Conservation (phyloP, 768 basidiomycete genomes). For the Mycena amicta region DNA sequence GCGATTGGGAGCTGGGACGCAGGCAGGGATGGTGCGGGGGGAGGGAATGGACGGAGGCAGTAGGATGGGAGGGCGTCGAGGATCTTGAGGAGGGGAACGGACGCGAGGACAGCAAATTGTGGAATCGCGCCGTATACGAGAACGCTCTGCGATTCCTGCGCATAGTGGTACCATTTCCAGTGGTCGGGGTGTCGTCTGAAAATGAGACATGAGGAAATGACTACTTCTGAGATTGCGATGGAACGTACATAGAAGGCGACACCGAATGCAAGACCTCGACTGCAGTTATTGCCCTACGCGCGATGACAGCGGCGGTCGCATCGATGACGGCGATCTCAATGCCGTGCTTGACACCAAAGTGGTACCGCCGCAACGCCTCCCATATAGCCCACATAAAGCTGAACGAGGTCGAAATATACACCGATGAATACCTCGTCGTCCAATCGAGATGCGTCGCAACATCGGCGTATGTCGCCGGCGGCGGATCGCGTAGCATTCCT, state of each 20-base stretch:
- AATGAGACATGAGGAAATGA: too few species aligned
- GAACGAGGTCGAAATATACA: slow-evolving; percentile 76
- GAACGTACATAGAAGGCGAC: slow-evolving; percentile 42
- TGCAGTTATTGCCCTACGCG: slow-evolving; percentile 62
- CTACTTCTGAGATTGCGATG: too few species aligned
- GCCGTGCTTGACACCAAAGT: slow-evolving; percentile 70
- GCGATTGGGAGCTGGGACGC: slow-evolving; percentile 40
- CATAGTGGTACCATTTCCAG: slow-evolving; percentile 78
- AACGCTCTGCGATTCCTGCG: slow-evolving; percentile 75
- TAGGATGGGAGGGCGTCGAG: slow-evolving; percentile 74
- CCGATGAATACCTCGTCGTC: slow-evolving; percentile 71
- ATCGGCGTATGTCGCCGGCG: slow-evolving; percentile 58
- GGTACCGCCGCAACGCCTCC: slow-evolving; percentile 79
- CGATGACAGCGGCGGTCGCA: slow-evolving; percentile 55
- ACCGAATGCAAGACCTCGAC: slow-evolving; percentile 61
- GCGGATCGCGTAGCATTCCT: slow-evolving; percentile 36
- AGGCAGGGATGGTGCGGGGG: slow-evolving; percentile 21
- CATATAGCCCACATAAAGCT: slow-evolving; percentile 83
- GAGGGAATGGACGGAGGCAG: slow-evolving; percentile 44
- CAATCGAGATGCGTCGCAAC: slow-evolving; percentile 75
- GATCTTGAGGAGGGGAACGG: slow-evolving; percentile 66
- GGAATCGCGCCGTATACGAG: slow-evolving; percentile 74
- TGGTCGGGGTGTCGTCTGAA: slow-evolving; percentile 61
- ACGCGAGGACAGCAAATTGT: slow-evolving; percentile 63
- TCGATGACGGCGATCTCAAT: slow-evolving; percentile 82